These are phyloP conservation scores for Diutina sp. DNA, from an alignment of 1,139 yeast genomes.

Conservation along the genomic window DNA sequence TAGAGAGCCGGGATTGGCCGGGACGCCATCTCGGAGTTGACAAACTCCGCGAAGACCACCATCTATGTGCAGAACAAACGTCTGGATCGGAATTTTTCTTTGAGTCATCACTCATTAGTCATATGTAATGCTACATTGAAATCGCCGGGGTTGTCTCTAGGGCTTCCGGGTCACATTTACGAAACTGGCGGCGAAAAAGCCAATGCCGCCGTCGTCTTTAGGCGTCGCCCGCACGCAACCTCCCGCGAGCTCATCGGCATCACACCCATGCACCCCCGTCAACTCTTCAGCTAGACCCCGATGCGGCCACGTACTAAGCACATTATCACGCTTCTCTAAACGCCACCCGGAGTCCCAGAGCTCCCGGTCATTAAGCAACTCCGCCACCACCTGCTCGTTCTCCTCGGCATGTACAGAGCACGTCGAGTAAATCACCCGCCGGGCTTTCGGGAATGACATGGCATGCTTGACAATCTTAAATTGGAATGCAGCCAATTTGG, in stretches of 20 bases:
- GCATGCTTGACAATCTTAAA: slow-evolving; percentile 83
- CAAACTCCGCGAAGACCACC: background rate
- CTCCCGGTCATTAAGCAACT: slow-evolving; percentile 51
- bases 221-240: slow-evolving; percentile 84
- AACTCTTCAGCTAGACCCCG: slow-evolving; percentile 71
- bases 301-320: slow-evolving; percentile 73
- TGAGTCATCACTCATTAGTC: background rate
- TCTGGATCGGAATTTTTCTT: background rate
- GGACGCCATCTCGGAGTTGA: background rate
- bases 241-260: slow-evolving; percentile 50
- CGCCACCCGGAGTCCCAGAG: slow-evolving; percentile 62
- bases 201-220: slow-evolving; percentile 89
- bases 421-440: slow-evolving; percentile 82
- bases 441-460: slow-evolving; percentile 62
- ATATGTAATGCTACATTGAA: background rate
- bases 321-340: slow-evolving; percentile 48
- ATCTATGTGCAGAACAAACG: background rate
- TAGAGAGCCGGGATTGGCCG: background rate
- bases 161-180: slow-evolving; percentile 13
- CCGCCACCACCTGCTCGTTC: slow-evolving; percentile 82
- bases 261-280: slow-evolving; percentile 28
- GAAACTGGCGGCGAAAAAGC: slow-evolving; percentile 87
- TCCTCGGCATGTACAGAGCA: slow-evolving; percentile 92
- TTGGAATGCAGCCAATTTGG: slow-evolving; percentile 75
- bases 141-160: background rate